phyloP scores from a whole-genome alignment of 2,329 filamentous ascomycete species.

The Xylariaceae sp. region DNA sequence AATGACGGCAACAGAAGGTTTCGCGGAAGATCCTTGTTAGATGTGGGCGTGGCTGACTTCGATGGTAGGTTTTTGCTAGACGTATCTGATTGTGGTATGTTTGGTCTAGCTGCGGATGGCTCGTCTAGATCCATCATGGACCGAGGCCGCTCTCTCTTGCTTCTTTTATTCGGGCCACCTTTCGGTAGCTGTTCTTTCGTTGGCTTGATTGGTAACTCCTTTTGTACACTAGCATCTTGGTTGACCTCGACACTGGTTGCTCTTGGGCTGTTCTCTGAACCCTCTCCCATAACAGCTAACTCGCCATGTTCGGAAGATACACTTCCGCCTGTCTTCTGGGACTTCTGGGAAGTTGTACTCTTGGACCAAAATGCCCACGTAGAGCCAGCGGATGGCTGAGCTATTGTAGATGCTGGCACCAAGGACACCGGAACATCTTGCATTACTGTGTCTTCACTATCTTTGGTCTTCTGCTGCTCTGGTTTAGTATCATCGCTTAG shows the following conservation, averaged over 20 bases:
- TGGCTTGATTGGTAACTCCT: slow-evolving; percentile 41
- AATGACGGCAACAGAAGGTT: slow-evolving; percentile 77
- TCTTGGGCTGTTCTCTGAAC: slow-evolving; percentile 61
- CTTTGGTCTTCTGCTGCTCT: slow-evolving; percentile 37
- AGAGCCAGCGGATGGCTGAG: slow-evolving; percentile 59
- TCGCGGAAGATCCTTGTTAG: slow-evolving; percentile 50
- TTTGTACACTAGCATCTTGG: slow-evolving; percentile 38
- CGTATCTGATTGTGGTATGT: slow-evolving; percentile 42
- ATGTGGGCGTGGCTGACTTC: slow-evolving; percentile 40
- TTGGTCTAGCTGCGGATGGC: slow-evolving; percentile 43
- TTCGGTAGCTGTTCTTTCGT: slow-evolving; percentile 39
- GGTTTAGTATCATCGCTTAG: slow-evolving; percentile 24
- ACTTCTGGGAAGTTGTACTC: slow-evolving; percentile 51
- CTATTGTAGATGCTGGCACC: slow-evolving; percentile 26
- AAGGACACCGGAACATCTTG: slow-evolving; percentile 47
- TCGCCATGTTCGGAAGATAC: slow-evolving; percentile 50
- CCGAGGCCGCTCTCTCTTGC: slow-evolving; percentile 53
- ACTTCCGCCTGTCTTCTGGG: slow-evolving; percentile 43
- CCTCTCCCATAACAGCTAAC: slow-evolving; percentile 63
- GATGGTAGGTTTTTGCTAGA: slow-evolving; percentile 35
- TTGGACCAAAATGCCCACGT: slow-evolving; percentile 85
- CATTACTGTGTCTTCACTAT: slow-evolving; percentile 50
- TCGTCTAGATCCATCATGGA: slow-evolving; percentile 57
- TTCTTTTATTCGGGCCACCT: slow-evolving; percentile 44
- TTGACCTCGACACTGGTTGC: slow-evolving; percentile 53